Evolutionary conservation across 2,329 filamentous ascomycete genomes (phyloP), one percentile per base, ranked within the genome.

Genomic region (Calonectria leucothoes): DNA sequence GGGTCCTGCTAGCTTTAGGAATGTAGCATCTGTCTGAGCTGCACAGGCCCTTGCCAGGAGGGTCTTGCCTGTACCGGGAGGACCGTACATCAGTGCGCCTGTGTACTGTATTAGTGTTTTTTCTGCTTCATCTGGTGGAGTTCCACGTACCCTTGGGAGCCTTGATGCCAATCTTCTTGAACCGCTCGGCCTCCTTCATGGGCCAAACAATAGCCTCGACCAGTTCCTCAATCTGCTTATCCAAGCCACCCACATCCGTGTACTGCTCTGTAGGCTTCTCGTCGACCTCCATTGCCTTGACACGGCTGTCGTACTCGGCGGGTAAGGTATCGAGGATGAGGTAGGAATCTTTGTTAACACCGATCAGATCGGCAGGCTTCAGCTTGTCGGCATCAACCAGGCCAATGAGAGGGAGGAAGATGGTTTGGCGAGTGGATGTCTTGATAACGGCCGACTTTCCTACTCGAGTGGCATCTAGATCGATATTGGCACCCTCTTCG

Each of bases 121-220:
- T 12, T 12, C 61, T 45, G 10, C 4, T 45, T 12, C 3, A 37
- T 35, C 94, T 80, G 97, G 95, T 89, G 27, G n/a, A 20, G 17
- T 5, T 35, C 6, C 69, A 80, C 87, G 75, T 91, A 98, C 97
- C 97, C 88, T 99, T 99, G 17, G 97, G 97, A 49, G 97, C 96
- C 88, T 99, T 99, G 89, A 99, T 99, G 79, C 97, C 97, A 82
- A 99, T 98, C 91, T 98, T 98, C 91, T 98, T 98, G 89, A 99
- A 99, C 25, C 96, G 92, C 81, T 99, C 97, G 2, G 97, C 96
- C 87, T 99, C 96, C 91, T 98, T 98, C 97, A 99, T 99, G 2
- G 97, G 97, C 96, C 96, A 98, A 35, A 99, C 97, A 64, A 99
- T 97, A 70, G 97, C 97, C 88, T 99, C 97, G 11, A 99, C 96